Percentiles rank a stretch among this genome's conserved stretches.
phyloP scores from a whole-genome alignment of 2,329 filamentous ascomycete genomes.

The Thelonectria rubi region DNA sequence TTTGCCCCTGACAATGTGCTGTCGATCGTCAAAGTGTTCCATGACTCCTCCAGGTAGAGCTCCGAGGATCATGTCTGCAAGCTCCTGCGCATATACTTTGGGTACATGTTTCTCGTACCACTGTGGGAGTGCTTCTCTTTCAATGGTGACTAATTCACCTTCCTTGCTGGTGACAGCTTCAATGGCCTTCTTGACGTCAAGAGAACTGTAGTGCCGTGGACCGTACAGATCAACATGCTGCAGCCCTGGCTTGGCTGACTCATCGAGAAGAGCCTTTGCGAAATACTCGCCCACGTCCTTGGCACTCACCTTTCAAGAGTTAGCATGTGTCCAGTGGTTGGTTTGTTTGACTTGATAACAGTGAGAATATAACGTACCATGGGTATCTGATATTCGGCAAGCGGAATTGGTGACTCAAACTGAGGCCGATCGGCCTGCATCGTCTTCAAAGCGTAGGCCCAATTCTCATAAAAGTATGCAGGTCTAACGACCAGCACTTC shows the following conservation, averaged over 20 bases:
- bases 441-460: conserved; percentile 31
- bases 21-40: conserved; percentile 34
- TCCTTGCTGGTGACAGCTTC: conserved; percentile 41
- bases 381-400: conserved; percentile 42
- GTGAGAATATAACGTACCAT: conserved; percentile 36
- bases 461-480: conserved; percentile 35
- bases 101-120: conserved; percentile 40
- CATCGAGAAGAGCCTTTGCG: conserved; percentile 36
- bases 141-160: conserved; percentile 34
- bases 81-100: conserved; percentile 34
- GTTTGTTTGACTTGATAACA: not conserved
- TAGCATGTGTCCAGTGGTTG: not conserved
- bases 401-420: conserved; percentile 41
- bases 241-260: conserved; percentile 18
- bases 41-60: conserved; percentile 39
- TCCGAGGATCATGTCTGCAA: conserved; percentile 43
- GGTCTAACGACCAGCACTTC: conserved; percentile 33
- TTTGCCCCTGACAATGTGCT: conserved; percentile 36
- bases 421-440: conserved; percentile 32
- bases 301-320: conserved; percentile 40
- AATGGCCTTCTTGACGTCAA: conserved; percentile 41
- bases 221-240: conserved; percentile 42
- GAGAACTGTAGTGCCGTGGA: conserved; percentile 40
- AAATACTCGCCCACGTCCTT: conserved; percentile 41
- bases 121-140: conserved; percentile 33